Conservation (phyloP, 192 early-diverging fungal genomes). For the Lunasporangiospora selenospora region DNA sequence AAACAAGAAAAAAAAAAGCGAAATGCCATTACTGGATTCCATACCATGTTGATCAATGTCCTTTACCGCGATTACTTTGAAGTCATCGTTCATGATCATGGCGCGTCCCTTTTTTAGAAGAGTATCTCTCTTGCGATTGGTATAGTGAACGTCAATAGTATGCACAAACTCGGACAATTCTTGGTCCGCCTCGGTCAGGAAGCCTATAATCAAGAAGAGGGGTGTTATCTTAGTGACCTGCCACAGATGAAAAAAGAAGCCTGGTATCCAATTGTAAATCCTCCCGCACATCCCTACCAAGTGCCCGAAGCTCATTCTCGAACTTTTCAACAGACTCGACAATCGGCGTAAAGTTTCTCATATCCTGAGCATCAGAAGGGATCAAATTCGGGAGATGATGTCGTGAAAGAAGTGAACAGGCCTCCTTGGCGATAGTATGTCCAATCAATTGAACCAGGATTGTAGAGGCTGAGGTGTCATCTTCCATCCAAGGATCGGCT, state of each 20-base stretch:
- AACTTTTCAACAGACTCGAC: conserved; percentile 22
- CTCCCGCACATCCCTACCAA: conserved; percentile 34
- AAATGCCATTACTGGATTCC: no score
- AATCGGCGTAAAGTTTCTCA: conserved; percentile 32
- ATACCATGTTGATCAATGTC: conserved; percentile 21
- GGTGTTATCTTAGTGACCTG: background rate
- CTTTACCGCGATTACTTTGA: conserved; percentile 32
- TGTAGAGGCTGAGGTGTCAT: conserved; percentile 21
- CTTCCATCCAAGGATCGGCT: conserved; percentile 20
- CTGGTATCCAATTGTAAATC: background rate
- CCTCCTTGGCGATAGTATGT: conserved; percentile 26
- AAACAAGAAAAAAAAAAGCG: no score
- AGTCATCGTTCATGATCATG: conserved; percentile 55
- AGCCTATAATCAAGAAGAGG: conserved; percentile 10
- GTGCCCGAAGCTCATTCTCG: conserved; percentile 45
- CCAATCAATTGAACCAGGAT: conserved; percentile 29
- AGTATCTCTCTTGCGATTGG: conserved; percentile 49
- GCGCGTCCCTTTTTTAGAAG: conserved; percentile 52
- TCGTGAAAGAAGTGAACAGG: conserved; percentile 29
- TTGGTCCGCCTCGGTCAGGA: conserved; percentile 32
- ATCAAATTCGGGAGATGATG: conserved; percentile 32
- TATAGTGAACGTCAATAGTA: conserved; percentile 57
- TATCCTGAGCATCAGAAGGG: conserved; percentile 27
- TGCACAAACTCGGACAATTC: conserved; percentile 49
- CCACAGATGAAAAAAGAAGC: no score